Conservation (phyloP, 176 grass and related monocot species). For the Oryza australiensis region DNA sequence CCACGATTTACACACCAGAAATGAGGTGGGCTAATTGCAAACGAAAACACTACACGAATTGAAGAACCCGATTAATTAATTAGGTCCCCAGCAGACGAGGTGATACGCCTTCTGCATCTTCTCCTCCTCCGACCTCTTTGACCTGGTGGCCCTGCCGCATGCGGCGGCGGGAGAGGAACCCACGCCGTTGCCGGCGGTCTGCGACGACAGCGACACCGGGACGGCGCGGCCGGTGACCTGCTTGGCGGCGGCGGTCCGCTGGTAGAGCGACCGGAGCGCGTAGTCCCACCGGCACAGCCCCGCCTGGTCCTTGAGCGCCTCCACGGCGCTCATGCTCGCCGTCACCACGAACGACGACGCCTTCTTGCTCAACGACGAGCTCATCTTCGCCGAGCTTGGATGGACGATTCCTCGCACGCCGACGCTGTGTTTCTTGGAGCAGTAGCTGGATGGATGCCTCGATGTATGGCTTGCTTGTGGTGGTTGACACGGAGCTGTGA, state of each 20-base stretch:
- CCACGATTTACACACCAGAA: neutral
- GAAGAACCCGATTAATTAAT: slow-evolving; percentile 21
- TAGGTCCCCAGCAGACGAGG: slow-evolving; percentile 77
- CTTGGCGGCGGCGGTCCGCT: slow-evolving; percentile 20
- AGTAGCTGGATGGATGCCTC: neutral
- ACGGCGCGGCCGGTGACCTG: slow-evolving; percentile 34
- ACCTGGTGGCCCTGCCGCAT: neutral
- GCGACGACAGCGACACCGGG: slow-evolving; percentile 29
- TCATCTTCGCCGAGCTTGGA: slow-evolving; percentile 23
- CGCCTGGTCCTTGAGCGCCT: slow-evolving; percentile 78
- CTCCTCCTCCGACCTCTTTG: slow-evolving; percentile 45
- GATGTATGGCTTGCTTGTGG: neutral
- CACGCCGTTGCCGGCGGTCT: neutral
- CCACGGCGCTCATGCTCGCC: slow-evolving; percentile 58
- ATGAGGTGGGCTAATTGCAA: neutral
- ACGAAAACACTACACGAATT: neutral
- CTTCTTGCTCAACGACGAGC: slow-evolving; percentile 36
- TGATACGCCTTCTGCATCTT: slow-evolving; percentile 65
- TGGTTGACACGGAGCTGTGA: neutral
- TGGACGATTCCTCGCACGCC: neutral
- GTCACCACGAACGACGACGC: slow-evolving; percentile 57
- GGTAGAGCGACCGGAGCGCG: slow-evolving; percentile 50
- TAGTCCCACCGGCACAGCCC: slow-evolving; percentile 77
- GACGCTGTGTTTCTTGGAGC: neutral
- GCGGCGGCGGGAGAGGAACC: neutral